phyloP scores from a whole-genome alignment of 495 filamentous ascomycete genomes.

The Tuber calosporum region DNA sequence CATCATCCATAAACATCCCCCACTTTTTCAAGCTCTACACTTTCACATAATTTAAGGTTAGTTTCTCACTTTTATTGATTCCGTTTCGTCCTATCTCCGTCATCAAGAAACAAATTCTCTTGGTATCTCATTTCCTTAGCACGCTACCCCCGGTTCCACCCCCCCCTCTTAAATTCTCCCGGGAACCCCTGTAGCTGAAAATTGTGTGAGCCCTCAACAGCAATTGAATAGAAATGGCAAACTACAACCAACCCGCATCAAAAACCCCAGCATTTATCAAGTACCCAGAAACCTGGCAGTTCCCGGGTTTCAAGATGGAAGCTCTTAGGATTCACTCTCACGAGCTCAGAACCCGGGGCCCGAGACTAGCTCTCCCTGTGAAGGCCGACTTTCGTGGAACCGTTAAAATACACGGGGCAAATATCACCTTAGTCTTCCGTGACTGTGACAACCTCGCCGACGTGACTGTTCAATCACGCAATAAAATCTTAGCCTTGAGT shows the following conservation, averaged over 20 bases:
- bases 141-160: background rate
- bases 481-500: conserved; percentile 3
- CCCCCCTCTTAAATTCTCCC: background rate
- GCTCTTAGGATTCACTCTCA: background rate
- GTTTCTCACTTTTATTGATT: background rate
- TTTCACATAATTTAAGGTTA: background rate
- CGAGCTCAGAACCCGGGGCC: background rate
- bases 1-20: background rate
- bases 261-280: background rate
- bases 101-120: background rate
- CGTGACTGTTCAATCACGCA: conserved; percentile 20
- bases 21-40: background rate
- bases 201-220: background rate
- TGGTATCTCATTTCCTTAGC: background rate
- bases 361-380: background rate
- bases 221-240: background rate
- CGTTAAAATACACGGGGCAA: conserved; percentile 26
- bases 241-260: background rate
- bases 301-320: background rate
- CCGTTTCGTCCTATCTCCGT: background rate
- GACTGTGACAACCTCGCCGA: background rate
- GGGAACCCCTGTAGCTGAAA: background rate
- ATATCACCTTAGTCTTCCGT: conserved; percentile 20
- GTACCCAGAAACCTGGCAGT: background rate
- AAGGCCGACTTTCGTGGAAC: conserved; percentile 19